Conservation (phyloP, 805 yeast species). For the Saccharomycopsis sp. region DNA sequence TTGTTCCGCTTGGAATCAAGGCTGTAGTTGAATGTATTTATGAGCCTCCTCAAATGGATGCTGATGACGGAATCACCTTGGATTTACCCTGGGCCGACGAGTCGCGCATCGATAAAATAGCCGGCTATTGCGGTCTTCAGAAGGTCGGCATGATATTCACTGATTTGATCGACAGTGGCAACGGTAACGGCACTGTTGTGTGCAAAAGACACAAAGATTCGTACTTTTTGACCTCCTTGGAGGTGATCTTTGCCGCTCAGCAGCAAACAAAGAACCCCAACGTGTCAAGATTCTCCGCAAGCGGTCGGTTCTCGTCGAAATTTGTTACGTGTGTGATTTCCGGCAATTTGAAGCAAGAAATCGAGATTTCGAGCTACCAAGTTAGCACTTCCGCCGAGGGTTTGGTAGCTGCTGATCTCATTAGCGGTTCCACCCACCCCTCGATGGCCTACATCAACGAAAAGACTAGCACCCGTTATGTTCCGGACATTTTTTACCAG, state of each 20-base stretch:
- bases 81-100: conserved; percentile 47
- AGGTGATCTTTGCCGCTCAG: conserved; percentile 74
- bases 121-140: conserved; percentile 51
- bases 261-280: conserved; percentile 66
- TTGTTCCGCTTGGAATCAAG: conserved; percentile 88
- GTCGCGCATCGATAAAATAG: conserved; percentile 45
- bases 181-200: conserved; percentile 79
- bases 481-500: conserved; percentile 88
- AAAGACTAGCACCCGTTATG: conserved; percentile 69
- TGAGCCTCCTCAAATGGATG: conserved; percentile 87
- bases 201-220: conserved; percentile 91
- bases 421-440: conserved; percentile 86
- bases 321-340: conserved; percentile 90
- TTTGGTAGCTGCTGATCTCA: conserved; percentile 75
- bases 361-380: conserved; percentile 87
- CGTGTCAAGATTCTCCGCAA: conserved; percentile 52
- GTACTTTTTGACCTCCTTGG: conserved; percentile 84
- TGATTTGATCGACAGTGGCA: conserved; percentile 82
- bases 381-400: conserved; percentile 86
- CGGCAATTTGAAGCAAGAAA: conserved; percentile 84
- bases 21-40: conserved; percentile 91
- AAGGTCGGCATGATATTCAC: conserved; percentile 85
- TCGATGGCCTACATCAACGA: conserved; percentile 75
- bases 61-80: conserved; percentile 77
- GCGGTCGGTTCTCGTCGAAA: conserved; percentile 72